Evolutionary conservation across 2,329 filamentous ascomycete species (phyloP), one percentile per base, ranked within the genome.

Genomic region (Ilyonectria sp.): DNA sequence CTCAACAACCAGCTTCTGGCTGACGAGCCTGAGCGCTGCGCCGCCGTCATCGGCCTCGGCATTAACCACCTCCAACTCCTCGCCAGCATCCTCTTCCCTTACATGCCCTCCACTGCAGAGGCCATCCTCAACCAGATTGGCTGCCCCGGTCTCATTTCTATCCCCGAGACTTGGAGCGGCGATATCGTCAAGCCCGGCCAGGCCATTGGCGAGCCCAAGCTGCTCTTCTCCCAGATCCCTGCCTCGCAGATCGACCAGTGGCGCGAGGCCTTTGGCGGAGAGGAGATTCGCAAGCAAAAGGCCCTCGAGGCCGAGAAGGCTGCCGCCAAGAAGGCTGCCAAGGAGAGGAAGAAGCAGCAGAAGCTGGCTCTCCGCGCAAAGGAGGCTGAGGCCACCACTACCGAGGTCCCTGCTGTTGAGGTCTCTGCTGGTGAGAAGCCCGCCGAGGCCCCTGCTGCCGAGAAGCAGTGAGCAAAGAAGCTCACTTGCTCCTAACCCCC

Each of bases 41-140:
- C 83, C 40, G 84, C 86, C 7, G 86, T 90, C n/a, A 86, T 97
- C 60, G 92, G 93, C 62, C 85, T 94, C n/a, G 93, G 92, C 1
- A 85, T 97, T 67, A 97, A 97, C 82, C 89, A 95, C 71, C 90
- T 95, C 60, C 90, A 95, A 77, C 90, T 98, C 35, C 87, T 97
- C 54, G 93, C 94, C 23, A 91, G 90, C 60, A 83, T 97, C 49
- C 88, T 95, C 63, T 89, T 90, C 59, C 95, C 95, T 0, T 98
- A 95, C 82, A 93, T 98, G 86, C 94, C 94, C 46, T 87, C 87
- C n/a, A 95, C 92, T 9, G 86, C 92, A 4, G 87, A 87, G 67
- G 89, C 90, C 35, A 97, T 98, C 74, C 89, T 94, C 71, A 82
- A 88, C 69, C 95, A 98, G 83, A 88, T 98, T 31, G 89, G 92